Percentiles rank a stretch among this genome's conserved stretches.
phyloP scores from a whole-genome alignment of 1,284 basidiomycete species.

The Leccinum solheimii region DNA sequence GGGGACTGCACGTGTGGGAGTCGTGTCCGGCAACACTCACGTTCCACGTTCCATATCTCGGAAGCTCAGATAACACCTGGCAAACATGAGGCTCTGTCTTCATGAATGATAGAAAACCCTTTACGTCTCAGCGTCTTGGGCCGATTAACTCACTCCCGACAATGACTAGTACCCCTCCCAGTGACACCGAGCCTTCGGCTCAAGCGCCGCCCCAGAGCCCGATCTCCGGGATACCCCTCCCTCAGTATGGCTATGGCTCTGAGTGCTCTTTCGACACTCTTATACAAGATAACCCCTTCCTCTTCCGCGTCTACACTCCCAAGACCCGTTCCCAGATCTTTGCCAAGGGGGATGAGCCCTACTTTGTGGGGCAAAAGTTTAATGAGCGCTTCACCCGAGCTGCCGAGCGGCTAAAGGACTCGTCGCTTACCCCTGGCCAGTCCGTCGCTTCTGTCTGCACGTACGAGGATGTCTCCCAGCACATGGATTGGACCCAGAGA shows the following conservation, averaged over 20 bases:
- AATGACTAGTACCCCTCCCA: slow-evolving; percentile 23
- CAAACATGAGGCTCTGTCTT: slow-evolving; percentile 28
- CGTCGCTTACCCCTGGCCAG: slow-evolving; percentile 29
- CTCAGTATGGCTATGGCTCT: slow-evolving; percentile 70
- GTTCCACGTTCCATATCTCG: slow-evolving; percentile 10
- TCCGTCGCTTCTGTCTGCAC: slow-evolving; percentile 40
- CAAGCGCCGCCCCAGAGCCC: slow-evolving; percentile 28
- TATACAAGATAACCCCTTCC: slow-evolving; percentile 62
- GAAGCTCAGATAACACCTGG: slow-evolving; percentile 36
- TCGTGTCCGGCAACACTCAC: slow-evolving; percentile 15
- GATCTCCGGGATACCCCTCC: slow-evolving; percentile 39
- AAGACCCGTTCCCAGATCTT: slow-evolving; percentile 54
- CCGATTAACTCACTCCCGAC: slow-evolving; percentile 20
- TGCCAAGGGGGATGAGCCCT: slow-evolving; percentile 51
- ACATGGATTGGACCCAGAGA: slow-evolving; percentile 76
- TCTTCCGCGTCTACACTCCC: slow-evolving; percentile 77
- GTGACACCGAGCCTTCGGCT: slow-evolving; percentile 16
- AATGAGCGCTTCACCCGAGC: slow-evolving; percentile 47
- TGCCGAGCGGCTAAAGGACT: slow-evolving; percentile 38
- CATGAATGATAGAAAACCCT: slow-evolving; percentile 32
- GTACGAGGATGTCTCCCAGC: slow-evolving; percentile 61
- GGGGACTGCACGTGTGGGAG: slow-evolving; percentile 26
- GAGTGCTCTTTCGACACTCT: slow-evolving; percentile 62
- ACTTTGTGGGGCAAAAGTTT: slow-evolving; percentile 65
- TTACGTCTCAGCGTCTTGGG: slow-evolving; percentile 6